phyloP scores from a whole-genome alignment of 495 filamentous ascomycete genomes.

The Neohortaea acidophila region DNA sequence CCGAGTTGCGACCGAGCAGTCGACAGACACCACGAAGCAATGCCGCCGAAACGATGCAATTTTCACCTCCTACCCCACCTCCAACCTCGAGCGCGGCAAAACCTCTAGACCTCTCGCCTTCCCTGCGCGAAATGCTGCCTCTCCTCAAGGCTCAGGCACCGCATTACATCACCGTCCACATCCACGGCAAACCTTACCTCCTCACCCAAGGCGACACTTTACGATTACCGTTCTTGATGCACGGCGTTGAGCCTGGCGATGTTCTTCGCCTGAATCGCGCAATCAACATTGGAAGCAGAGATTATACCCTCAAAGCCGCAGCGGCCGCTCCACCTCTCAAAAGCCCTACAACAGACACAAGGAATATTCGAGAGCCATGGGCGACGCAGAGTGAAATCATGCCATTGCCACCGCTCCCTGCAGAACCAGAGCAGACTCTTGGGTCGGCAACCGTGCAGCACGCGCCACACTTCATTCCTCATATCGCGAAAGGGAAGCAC shows the following conservation, averaged over 20 bases:
- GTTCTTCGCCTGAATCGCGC: conserved; percentile 75
- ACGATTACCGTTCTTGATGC: conserved; percentile 91
- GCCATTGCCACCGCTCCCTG: conserved; percentile 1
- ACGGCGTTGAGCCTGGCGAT: conserved; percentile 65
- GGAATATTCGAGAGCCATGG: conserved; percentile 4
- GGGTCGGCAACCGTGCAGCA: background rate
- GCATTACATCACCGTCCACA: conserved; percentile 76
- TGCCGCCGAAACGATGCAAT: background rate
- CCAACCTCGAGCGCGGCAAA: conserved; percentile 21
- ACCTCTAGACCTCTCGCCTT: conserved; percentile 32
- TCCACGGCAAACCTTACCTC: conserved; percentile 81
- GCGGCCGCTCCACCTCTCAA: conserved; percentile 14
- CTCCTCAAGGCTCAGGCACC: conserved; percentile 59
- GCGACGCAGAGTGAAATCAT: conserved; percentile 1
- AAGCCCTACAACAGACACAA: conserved; percentile 4
- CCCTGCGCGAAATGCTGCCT: conserved; percentile 55
- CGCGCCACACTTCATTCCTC: conserved; percentile 15
- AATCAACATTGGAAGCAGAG: conserved; percentile 61
- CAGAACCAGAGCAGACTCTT: too few species aligned
- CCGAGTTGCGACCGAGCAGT: conserved; percentile 1
- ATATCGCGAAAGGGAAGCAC: conserved; percentile 18
- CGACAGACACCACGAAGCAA: conserved; percentile 4
- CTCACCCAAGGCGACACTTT: conserved; percentile 72
- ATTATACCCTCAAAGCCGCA: conserved; percentile 66
- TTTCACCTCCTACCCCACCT: conserved; percentile 20